Conservation (phyloP, 352 stramenopile genomes). For the Aphanomyces stellatus region DNA sequence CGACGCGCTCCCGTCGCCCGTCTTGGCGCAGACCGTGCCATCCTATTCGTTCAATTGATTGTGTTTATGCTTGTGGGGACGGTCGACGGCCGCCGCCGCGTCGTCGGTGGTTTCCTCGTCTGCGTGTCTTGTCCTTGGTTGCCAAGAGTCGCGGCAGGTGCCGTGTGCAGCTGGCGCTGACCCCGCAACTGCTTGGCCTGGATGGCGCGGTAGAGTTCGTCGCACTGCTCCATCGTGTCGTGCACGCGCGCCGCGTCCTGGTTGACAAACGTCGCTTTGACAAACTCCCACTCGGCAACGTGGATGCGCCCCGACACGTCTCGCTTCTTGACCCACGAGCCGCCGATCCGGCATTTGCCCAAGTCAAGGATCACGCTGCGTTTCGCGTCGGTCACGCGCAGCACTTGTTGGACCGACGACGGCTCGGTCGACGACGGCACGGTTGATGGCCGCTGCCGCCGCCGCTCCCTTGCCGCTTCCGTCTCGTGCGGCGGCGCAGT, state of each 20-base stretch:
- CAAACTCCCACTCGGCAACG: constrained; percentile 17
- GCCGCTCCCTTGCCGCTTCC: too few relatives aligned
- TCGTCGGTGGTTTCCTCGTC: background rate
- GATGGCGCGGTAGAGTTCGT: background rate
- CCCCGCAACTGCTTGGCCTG: background rate
- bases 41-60: constrained; percentile 4
- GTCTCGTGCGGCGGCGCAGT: too few relatives aligned
- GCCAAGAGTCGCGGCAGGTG: too few relatives aligned
- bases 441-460: too few relatives aligned
- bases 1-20: background rate
- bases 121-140: too few relatives aligned
- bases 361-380: too few relatives aligned
- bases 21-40: constrained; percentile 10
- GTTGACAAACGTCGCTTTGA: constrained; percentile 8
- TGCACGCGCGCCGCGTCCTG: background rate
- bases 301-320: background rate
- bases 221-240: constrained; percentile 5
- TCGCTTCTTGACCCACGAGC: constrained; percentile 16
- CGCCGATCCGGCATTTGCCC: background rate
- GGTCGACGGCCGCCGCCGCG: background rate
- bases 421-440: background rate
- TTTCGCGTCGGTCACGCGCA: too few relatives aligned
- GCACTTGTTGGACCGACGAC: too few relatives aligned
- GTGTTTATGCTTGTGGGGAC: background rate
- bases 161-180: background rate